A percentile compares a stretch with the other conserved stretches of the same genome.
These are phyloP conservation scores for Tagetes patula DNA, from an alignment of 129 eudicot species.

Conservation along the genomic window DNA sequence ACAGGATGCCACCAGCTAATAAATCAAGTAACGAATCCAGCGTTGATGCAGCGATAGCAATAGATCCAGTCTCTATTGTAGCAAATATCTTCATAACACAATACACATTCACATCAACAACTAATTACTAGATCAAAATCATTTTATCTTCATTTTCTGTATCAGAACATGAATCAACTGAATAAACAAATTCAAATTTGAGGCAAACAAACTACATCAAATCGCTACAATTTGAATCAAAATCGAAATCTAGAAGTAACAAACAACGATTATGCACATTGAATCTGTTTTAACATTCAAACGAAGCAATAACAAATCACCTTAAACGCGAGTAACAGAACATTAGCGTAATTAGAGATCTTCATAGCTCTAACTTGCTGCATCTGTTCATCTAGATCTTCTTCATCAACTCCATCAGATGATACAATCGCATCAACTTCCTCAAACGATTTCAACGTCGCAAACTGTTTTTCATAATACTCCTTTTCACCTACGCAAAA, in stretches of 20 bases:
- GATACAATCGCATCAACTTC: constrained; percentile 60
- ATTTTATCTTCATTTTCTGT: no score
- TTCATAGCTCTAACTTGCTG: constrained; percentile 86
- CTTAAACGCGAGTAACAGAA: constrained; percentile 75
- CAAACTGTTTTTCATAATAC: constrained; percentile 78
- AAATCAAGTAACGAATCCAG: constrained; percentile 91
- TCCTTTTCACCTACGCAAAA: constrained; percentile 67
- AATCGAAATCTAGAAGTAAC: not conserved
- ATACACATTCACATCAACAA: not conserved
- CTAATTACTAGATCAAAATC: not conserved
- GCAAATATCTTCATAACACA: constrained; percentile 65
- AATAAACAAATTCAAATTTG: no score
- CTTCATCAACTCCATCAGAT: constrained; percentile 49
- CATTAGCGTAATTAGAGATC: constrained; percentile 76
- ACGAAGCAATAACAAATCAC: constrained; percentile 25
- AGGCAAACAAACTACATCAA: no score
- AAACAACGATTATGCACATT: not conserved
- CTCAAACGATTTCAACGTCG: constrained; percentile 71
- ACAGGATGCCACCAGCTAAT: constrained; percentile 92
- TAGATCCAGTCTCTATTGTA: constrained; percentile 75
- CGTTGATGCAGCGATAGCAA: constrained; percentile 98
- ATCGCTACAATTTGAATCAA: not conserved
- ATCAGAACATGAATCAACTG: no score
- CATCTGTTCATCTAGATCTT: constrained; percentile 61
- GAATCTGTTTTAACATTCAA: not conserved